Conservation (phyloP, 1,284 basidiomycete species). For the Melampsora larici-populina region DNA sequence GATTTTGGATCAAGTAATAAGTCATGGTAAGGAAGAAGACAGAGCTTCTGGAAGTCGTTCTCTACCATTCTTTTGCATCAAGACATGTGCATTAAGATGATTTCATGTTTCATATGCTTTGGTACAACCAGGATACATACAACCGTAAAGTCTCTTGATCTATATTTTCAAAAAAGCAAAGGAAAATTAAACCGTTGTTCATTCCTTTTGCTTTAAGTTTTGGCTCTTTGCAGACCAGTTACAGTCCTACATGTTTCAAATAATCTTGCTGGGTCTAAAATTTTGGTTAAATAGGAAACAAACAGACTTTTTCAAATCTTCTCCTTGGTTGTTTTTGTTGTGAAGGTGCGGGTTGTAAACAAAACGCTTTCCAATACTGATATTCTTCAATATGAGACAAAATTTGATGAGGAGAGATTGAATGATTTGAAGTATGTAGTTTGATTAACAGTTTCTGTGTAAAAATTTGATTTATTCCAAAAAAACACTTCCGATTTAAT, state of each 20-base stretch:
- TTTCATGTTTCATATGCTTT: constrained; percentile 73
- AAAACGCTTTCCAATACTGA: not conserved
- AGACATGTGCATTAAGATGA: constrained; percentile 88
- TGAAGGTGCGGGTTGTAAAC: constrained; percentile 53
- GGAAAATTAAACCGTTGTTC: too few species aligned
- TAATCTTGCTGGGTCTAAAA: too few species aligned
- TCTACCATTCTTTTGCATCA: constrained; percentile 82
- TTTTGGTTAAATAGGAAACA: too few species aligned
- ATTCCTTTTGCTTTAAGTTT: too few species aligned
- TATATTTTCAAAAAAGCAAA: constrained; percentile 33
- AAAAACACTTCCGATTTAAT: too few species aligned
- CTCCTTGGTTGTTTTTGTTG: too few species aligned
- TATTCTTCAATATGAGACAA: too few species aligned
- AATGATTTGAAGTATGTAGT: too few species aligned
- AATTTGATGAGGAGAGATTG: too few species aligned
- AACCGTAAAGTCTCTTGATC: constrained; percentile 85
- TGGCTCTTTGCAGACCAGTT: too few species aligned
- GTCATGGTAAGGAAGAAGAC: constrained; percentile 11
- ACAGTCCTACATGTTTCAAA: too few species aligned
- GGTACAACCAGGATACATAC: constrained; percentile 73
- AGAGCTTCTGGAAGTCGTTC: constrained; percentile 77
- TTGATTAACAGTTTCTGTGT: not conserved
- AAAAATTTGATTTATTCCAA: not conserved
- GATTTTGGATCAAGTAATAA: too few species aligned
- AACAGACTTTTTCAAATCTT: constrained; percentile 67